Evolutionary conservation across 805 yeast genomes (phyloP), one percentile per base, ranked within the genome.

Genomic region (Kazachstania taianensis): DNA sequence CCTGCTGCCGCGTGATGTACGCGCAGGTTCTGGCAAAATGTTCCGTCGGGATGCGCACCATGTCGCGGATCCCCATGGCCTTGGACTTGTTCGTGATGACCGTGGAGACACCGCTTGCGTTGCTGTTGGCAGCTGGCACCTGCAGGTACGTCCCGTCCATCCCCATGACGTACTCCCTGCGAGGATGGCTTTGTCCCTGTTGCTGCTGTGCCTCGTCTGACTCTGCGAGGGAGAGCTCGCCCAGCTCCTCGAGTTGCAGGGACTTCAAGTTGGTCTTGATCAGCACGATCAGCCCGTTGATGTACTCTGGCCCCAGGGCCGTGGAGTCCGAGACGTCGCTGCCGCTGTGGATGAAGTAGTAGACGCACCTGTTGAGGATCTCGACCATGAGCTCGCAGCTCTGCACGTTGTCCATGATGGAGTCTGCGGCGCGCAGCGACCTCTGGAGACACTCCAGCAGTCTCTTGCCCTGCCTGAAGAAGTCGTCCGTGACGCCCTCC

Each of bases 401-500:
- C 67, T 71, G 35, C 62, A 65, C 45, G 30, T 55, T 57, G 52
- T 89, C 97, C 78, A 87, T 78, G 39, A 92, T 82, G n/a, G 92
- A 81, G 55, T 92, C 97, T 0, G 96, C 95, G 6, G 85, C 84
- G 30, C 96, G 67, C 13, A 89, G 58, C 1, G 96, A 75, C 46
- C 89, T 75, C 57, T 86, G 96, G 30, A 89, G 67, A 55, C 96
- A 86, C 52, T 92, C 97, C 52, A 89, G 63, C 1, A 89, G 95
- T 25, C 94, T 67, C 50, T 83, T 83, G 25, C 72, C 73, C 41
- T 67, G 71, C 32, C 72, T 52, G 50, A 60, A 63, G 40, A 64
- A 60, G 22, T 49, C 55, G 12, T 59, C 54, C 1, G 59, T 63
- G 17, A 59, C 61, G 18, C 67, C 70, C 38, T 65, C 72, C 37